Evolutionary conservation across 257 asterid genomes (phyloP), one percentile per base, ranked within the genome.

Genomic region (Solanum stenotomum): DNA sequence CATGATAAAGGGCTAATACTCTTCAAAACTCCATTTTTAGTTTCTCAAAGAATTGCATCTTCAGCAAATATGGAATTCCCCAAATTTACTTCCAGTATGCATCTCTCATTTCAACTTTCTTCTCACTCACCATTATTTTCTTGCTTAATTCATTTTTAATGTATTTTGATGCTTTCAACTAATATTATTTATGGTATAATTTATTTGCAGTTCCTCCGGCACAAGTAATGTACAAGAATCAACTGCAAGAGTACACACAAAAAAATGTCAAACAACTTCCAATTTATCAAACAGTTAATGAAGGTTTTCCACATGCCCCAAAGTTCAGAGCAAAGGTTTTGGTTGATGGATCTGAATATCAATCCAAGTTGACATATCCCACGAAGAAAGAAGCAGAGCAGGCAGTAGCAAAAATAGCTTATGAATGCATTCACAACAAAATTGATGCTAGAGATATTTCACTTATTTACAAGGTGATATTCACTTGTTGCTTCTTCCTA

Each of bases 391-490:
- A 88, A 63, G 90, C 91, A 27, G 92, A 89, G 67, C 91, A 89
- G 29, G 91, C 90, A 35, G 92, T 23, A 14, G 91, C 90, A 44
- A 91, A 74, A 87, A 29, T 87, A 4, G 92, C 93, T 14, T 84
- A 78, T 38, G 91, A 90, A 34, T 72, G 84, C 56, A 35, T 89
- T 65, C 56, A 52, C 10, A 49, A 52, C 37, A 68, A 82, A 34
- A 52, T 31, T 27, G 87, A 71, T 44, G 78, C 38, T 15, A 33
- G 40, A 84, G 90, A 68, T 72, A 38, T 31, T 46, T 44, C 89
- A 72, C 65, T 35, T 70, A 59, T 89, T 84, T 83, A 87, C 59
- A 77, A 77, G 90, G 92, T 89, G 56, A 46, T 46, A 29, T 70
- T 44, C 63, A 65, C 83, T 34, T 86, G 20, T 44, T 42, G 44